Evolutionary conservation across 2,329 filamentous ascomycete genomes (phyloP), one percentile per base, ranked within the genome.

Genomic region (Pestalotiopsis sp.): DNA sequence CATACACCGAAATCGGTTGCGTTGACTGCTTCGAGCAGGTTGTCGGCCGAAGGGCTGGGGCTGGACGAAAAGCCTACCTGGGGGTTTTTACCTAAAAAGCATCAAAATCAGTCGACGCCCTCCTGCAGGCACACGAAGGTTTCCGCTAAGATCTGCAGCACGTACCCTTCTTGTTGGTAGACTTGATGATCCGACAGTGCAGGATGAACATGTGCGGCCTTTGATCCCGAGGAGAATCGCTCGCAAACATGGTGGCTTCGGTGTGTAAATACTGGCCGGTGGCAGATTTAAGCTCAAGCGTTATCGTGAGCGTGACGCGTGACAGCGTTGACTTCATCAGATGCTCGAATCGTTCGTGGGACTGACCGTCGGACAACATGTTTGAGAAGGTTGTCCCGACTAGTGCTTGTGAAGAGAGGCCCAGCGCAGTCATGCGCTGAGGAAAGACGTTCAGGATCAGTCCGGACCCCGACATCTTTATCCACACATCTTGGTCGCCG

Each of bases 391-490:
- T 62, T 3, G 62, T 68, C 4, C 67, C 67, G 0, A 65, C 62
- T 3, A 68, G 63, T 3, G 52, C 56, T 36, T 65, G 25, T 0
- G 67, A 20, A 2, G 41, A 2, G 0, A 68, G 11, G 1, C 61
- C 67, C 6, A 68, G 38, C 11, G 67, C 56, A 14, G 36, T 25
- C 17, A 57, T 31, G 4, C 45, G 67, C 17, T 65, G 20, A 9
- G 36, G 61, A 12, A 68, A 66, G 13, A 66, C 27, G 13, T 64
- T 36, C 2, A 68, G 25, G 4, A 68, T 25, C 56, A 68, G 14
- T 2, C 67, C 67, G 0, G 67, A 61, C 0, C 4, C 45, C 6
- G 67, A 61, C 31, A 68, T 36, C 56, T 68, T 68, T 1, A 68
- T 4, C 67, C 67, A 68, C 0, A 68, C 31, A 20, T 49, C 62